Evolutionary conservation across 1,284 basidiomycete species (phyloP).

Genomic region (Cutaneotrichosporon sp.): DNA sequence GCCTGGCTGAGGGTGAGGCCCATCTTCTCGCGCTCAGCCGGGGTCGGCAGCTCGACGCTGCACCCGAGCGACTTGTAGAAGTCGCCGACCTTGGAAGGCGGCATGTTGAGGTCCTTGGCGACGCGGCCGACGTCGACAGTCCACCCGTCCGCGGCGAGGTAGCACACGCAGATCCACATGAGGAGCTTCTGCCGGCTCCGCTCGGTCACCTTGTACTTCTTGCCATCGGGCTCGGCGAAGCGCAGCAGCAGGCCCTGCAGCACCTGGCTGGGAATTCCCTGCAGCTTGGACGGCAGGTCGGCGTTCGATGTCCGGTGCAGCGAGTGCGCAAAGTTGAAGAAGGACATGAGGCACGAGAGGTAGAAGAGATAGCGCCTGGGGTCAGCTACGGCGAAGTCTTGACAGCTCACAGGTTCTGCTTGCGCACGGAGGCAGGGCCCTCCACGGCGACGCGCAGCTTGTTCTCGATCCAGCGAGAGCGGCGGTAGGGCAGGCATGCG

Average conservation of each 20-base stretch:
- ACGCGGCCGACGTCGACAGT: slow-evolving; percentile 67
- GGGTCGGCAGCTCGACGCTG: slow-evolving; percentile 63
- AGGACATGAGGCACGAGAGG: slow-evolving; percentile 72
- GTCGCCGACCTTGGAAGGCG: slow-evolving; percentile 52
- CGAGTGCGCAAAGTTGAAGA: slow-evolving; percentile 58
- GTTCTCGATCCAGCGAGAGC: slow-evolving; percentile 65
- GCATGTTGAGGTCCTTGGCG: slow-evolving; percentile 71
- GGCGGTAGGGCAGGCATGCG: slow-evolving; percentile 63
- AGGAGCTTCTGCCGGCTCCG: slow-evolving; percentile 69
- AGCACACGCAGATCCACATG: slow-evolving; percentile 75
- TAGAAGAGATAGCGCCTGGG: slow-evolving; percentile 75
- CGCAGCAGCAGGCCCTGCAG: slow-evolving; percentile 73
- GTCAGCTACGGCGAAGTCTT: background rate
- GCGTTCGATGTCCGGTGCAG: slow-evolving; percentile 26
- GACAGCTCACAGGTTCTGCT: slow-evolving; percentile 60
- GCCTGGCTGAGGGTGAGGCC: slow-evolving; percentile 63
- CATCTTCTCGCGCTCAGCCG: slow-evolving; percentile 66
- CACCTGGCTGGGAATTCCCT: slow-evolving; percentile 64
- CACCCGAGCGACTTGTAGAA: slow-evolving; percentile 63
- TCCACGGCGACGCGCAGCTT: slow-evolving; percentile 39
- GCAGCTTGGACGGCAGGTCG: slow-evolving; percentile 61
- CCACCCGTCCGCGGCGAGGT: slow-evolving; percentile 74
- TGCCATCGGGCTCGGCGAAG: slow-evolving; percentile 69
- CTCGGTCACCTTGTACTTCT: slow-evolving; percentile 68
- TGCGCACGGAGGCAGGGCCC: slow-evolving; percentile 42